Evolutionary conservation across 345 rosid species (phyloP).

Genomic region (Mangifera indica): DNA sequence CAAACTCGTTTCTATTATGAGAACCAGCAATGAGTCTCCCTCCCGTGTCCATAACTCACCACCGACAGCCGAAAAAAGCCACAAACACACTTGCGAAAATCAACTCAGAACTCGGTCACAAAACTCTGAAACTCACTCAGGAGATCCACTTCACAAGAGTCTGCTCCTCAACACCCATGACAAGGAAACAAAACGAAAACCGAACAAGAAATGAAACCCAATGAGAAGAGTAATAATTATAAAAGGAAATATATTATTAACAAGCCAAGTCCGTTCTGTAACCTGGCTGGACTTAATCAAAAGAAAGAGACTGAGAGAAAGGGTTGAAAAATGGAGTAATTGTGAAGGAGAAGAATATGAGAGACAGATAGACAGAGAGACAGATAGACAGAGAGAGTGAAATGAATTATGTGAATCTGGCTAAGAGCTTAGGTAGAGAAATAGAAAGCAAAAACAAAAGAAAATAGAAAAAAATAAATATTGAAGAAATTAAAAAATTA

Average conservation of each 20-base stretch:
- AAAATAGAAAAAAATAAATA: too few species aligned
- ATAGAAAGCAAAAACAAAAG: too few species aligned
- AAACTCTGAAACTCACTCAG: not conserved
- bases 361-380: conserved; percentile 18
- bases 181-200: conserved; percentile 23
- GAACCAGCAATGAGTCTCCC: conserved; percentile 95
- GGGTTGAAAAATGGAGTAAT: conserved; percentile 35
- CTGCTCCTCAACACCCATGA: conserved; percentile 25
- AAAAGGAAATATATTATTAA: conserved; percentile 11
- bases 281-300: conserved; percentile 25
- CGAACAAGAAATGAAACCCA: conserved; percentile 16
- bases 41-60: conserved; percentile 66
- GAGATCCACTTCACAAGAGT: conserved; percentile 32
- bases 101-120: conserved; percentile 14
- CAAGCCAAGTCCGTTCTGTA: conserved; percentile 37
- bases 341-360: conserved; percentile 30
- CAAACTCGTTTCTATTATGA: conserved; percentile 93
- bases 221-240: conserved; percentile 7
- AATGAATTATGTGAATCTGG: not conserved
- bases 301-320: not conserved
- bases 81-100: conserved; percentile 2
- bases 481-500: not conserved
- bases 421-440: not conserved
- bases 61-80: not conserved
- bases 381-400: conserved; percentile 4